Base-by-base conservation (phyloP, 2,329 filamentous ascomycete species). In the Fusarium acutatum region DNA sequence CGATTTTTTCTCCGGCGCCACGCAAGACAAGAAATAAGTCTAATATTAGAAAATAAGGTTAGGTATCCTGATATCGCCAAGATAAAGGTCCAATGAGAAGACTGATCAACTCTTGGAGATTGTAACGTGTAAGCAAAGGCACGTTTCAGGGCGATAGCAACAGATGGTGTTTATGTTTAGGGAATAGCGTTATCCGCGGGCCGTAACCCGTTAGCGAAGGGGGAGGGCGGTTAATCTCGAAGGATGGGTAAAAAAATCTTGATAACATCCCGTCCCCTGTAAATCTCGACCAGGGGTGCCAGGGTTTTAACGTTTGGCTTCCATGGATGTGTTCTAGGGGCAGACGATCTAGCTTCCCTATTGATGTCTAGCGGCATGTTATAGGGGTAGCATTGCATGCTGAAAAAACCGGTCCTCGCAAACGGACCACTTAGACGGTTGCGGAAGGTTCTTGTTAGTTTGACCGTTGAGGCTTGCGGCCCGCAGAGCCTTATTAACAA, bases 11-110 rank as follows among this genome's bases (percentile, higher is more conserved):
- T 68, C 54, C 35, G 64, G 37, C 17, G 37, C 53, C 35, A 64
- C 38, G 9, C 17, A 24, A 6, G 12, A 34, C 30, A 52, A 49
- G 17, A 50, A 7, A 12, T 54, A 40, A 32, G n/a, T 57, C 69
- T 72, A 74, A 69, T 54, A 59, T 67, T 71, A 71, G 69, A 65
- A 58, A 35, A 24, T 22, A 60, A 52, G 35, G 35, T 43, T 56
- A 65, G 70, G 47, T 54, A 74, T 59, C 46, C 34, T 62, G 59
- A 67, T 56, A 46, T 52, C 10, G 40, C 26, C 44, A 41, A 50
- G 14, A 32, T 11, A 5, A 30, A 11, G 10, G 4, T 15, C 56
- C 40, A 73, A 73, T 69, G 13, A 24, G 32, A 20, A 30, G 20
- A 35, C 15, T 6, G 20, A 13, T 26, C 37, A 26, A 47, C 2